Evolutionary conservation across 2,329 filamentous ascomycete species (phyloP).

Genomic region (Xenoacremonium recifei): DNA sequence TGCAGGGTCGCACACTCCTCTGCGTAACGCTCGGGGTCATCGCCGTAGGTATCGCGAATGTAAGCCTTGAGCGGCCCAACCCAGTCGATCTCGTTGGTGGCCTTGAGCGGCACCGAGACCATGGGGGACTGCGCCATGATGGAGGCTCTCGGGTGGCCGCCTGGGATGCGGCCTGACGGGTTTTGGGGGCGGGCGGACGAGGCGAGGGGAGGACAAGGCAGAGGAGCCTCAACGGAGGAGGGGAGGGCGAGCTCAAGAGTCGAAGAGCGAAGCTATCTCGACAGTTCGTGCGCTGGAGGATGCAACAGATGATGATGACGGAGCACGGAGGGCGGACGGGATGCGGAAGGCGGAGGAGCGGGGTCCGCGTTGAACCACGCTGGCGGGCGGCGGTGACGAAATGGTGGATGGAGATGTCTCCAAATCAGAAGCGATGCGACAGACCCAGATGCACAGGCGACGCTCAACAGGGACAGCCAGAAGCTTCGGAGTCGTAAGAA

Average conservation of each 20-base stretch:
- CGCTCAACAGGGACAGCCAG: too few relatives aligned
- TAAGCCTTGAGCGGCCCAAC: slow-evolving; percentile 86
- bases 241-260: slow-evolving; percentile 3
- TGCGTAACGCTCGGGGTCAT: slow-evolving; percentile 92
- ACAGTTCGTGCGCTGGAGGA: slow-evolving; percentile 4
- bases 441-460: too few relatives aligned
- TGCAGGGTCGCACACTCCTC: slow-evolving; percentile 96
- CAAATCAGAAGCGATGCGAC: too few relatives aligned
- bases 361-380: slow-evolving; percentile 20
- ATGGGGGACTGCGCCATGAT: slow-evolving; percentile 84
- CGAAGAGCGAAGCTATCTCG: too few relatives aligned
- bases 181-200: slow-evolving; percentile 17
- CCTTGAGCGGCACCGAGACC: slow-evolving; percentile 90
- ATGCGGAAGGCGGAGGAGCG: slow-evolving; percentile 19
- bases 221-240: slow-evolving; percentile 1
- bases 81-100: slow-evolving; percentile 98
- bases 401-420: too few relatives aligned
- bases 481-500: too few relatives aligned
- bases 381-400: slow-evolving; percentile 27
- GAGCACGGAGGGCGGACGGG: slow-evolving; percentile 10
- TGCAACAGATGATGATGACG: slow-evolving; percentile 11
- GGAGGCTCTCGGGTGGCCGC: slow-evolving; percentile 24
- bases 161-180: slow-evolving; percentile 33
- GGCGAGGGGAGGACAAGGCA: slow-evolving; percentile 6
- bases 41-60: slow-evolving; percentile 90